Conservation (phyloP, 805 yeast genomes). For the Candida andamanensis region DNA sequence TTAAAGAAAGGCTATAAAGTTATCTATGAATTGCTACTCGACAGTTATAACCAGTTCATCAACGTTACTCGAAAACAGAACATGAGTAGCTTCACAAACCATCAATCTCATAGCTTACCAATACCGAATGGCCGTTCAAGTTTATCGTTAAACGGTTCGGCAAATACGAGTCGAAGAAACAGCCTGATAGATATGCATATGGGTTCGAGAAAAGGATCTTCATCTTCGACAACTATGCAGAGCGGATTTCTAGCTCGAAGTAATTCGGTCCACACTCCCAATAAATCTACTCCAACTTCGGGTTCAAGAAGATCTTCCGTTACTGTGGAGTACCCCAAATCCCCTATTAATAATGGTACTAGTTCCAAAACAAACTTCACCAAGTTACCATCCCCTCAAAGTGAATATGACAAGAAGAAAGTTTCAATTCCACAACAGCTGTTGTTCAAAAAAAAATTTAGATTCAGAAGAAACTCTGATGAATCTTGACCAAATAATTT, state of each 20-base stretch:
- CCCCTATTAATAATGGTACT: slow-evolving; percentile 10
- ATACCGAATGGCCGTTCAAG: too few species aligned
- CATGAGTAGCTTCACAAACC: slow-evolving; percentile 2
- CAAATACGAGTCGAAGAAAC: too few species aligned
- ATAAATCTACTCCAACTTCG: neutral
- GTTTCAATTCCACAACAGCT: neutral
- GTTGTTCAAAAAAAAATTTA: slow-evolving; percentile 19
- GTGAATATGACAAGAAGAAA: slow-evolving; percentile 13
- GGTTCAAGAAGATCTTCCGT: slow-evolving; percentile 2
- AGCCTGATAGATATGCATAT: too few species aligned
- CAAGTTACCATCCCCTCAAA: slow-evolving; percentile 13
- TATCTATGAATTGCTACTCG: slow-evolving; percentile 26
- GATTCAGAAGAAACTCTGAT: slow-evolving; percentile 25
- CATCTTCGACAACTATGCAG: neutral
- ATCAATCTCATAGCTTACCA: too few species aligned
- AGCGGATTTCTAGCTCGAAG: slow-evolving; percentile 1
- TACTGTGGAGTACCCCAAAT: slow-evolving; percentile 12
- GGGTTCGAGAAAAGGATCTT: too few species aligned
- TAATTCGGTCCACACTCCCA: slow-evolving; percentile 2
- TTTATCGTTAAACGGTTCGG: too few species aligned
- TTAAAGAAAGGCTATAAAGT: slow-evolving; percentile 13
- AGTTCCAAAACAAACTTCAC: slow-evolving; percentile 4
- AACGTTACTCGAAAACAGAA: slow-evolving; percentile 7
- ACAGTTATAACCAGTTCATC: slow-evolving; percentile 30
- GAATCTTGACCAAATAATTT: too few species aligned